Base-by-base conservation (phyloP, 345 rosid species). In the Eucalyptus grandis region DNA sequence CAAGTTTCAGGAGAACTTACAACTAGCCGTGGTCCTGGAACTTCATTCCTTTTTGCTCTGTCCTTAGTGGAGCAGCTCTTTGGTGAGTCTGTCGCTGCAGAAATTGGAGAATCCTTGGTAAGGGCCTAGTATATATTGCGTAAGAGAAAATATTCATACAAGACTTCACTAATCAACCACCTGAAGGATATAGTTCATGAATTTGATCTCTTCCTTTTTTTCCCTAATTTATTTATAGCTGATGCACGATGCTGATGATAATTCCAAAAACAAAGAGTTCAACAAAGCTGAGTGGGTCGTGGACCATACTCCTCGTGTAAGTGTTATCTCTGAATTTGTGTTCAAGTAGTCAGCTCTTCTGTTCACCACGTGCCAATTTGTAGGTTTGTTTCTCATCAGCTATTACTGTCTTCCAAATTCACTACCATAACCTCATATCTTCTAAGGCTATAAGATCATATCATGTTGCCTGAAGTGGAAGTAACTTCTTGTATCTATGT, bases 11-110 rank as follows among this genome's bases (percentile, higher is more conserved):
- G 96, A 86, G 98, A 95, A 92, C 96, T 96, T 89, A 98, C 99
- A 82, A 98, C 99, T 69, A 97, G 99, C 91, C 98, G 95, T 83
- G 99, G 99, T 82, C 98, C 99, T 5, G 99, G 99, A 81, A 98
- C 99, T 91, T 94, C 96, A 89, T 96, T 96, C 80, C 91, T 91
- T 93, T 98, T 98, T 93, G 98, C 98, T 87, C 89, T 98, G 80
- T 94, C 96, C 91, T 93, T 97, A 44, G 98, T 91, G 13, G 96
- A 96, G 22, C 98, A 98, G 95, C 95, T 98, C 65, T 94, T 94
- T 85, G 99, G 99, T 90, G 99, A 95, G 89, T 67, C 95, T 54
- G 91, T 90, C 86, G 98, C 99, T 85, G 93, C 90, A 90, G 95
- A 95, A 30, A 89, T 95, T 87, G 97, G 92, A 90, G 93, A 94